Percentiles rank a stretch among this genome's conserved stretches.
Evolutionary conservation across 495 filamentous ascomycete genomes (phyloP).

Genomic region (Aeminium ludgeri): DNA sequence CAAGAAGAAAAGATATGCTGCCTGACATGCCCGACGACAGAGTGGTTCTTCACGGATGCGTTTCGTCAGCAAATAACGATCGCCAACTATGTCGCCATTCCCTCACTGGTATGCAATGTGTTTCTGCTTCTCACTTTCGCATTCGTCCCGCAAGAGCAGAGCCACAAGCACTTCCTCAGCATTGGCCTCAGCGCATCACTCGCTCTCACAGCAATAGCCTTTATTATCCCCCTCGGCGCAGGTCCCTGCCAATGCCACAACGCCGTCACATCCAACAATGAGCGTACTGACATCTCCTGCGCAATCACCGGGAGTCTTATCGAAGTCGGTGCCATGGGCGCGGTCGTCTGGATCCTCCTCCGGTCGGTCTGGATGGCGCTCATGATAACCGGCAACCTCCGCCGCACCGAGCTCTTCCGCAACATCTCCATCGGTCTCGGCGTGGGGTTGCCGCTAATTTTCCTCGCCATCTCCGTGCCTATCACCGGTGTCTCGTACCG

Average conservation of each 20-base stretch:
- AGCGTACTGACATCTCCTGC: slow-evolving; percentile 18
- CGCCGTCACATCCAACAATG: slow-evolving; percentile 23
- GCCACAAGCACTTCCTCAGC: slow-evolving; percentile 24
- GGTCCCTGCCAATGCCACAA: slow-evolving; percentile 21
- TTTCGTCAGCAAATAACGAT: slow-evolving; percentile 11
- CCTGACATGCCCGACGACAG: slow-evolving; percentile 23
- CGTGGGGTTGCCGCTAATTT: slow-evolving; percentile 15
- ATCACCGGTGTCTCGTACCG: slow-evolving; percentile 23
- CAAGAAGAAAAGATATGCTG: slow-evolving; percentile 17
- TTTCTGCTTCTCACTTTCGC: slow-evolving; percentile 25
- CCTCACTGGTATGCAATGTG: slow-evolving; percentile 19
- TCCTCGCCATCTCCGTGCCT: slow-evolving; percentile 18
- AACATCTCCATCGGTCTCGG: slow-evolving; percentile 18
- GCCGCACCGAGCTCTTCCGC: slow-evolving; percentile 18
- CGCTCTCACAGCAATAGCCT: slow-evolving; percentile 14
- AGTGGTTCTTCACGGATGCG: slow-evolving; percentile 19
- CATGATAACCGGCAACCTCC: slow-evolving; percentile 21
- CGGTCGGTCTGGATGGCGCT: slow-evolving; percentile 24
- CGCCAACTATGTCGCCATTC: slow-evolving; percentile 20
- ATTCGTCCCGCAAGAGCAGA: slow-evolving; percentile 21
- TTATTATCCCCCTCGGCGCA: slow-evolving; percentile 21
- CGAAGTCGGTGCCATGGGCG: slow-evolving; percentile 19
- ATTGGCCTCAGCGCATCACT: slow-evolving; percentile 18
- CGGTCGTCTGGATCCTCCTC: slow-evolving; percentile 23
- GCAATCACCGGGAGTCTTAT: slow-evolving; percentile 22